phyloP scores from a whole-genome alignment of 1,284 basidiomycete species.

The Ceratobasidium sp. region DNA sequence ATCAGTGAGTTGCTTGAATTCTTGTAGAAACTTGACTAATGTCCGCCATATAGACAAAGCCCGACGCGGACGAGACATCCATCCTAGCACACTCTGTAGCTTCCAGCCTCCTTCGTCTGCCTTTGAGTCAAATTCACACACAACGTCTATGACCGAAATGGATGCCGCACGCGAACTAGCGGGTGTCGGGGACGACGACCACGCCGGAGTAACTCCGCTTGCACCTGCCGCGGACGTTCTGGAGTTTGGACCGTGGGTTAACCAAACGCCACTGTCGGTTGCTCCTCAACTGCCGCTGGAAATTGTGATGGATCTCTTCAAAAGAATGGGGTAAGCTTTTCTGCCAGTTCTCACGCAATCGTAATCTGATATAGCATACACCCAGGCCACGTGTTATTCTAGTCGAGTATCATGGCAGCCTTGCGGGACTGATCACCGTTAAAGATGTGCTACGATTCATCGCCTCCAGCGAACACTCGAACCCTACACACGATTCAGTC shows the following conservation, averaged over 20 bases:
- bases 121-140: background rate
- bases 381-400: conserved; percentile 91
- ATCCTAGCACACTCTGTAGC: conserved; percentile 74
- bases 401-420: conserved; percentile 83
- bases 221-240: conserved; percentile 69
- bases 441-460: conserved; percentile 90
- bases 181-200: conserved; percentile 73
- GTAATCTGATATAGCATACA: conserved; percentile 32
- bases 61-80: conserved; percentile 68
- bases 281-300: conserved; percentile 94
- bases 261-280: conserved; percentile 93
- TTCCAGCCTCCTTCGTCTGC: conserved; percentile 59
- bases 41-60: conserved; percentile 68
- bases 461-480: conserved; percentile 21
- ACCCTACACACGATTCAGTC: conserved; percentile 53
- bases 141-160: conserved; percentile 46
- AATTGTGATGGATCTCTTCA: conserved; percentile 96
- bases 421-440: conserved; percentile 91
- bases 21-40: background rate
- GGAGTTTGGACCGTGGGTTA: conserved; percentile 90
- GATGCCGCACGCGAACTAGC: conserved; percentile 43
- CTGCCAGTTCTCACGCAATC: background rate
- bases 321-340: conserved; percentile 87
- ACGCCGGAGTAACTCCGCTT: conserved; percentile 63
- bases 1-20: conserved; percentile 65